Evolutionary conservation across 1,284 basidiomycete genomes (phyloP).

Genomic region (Sporisorium scitamineum): DNA sequence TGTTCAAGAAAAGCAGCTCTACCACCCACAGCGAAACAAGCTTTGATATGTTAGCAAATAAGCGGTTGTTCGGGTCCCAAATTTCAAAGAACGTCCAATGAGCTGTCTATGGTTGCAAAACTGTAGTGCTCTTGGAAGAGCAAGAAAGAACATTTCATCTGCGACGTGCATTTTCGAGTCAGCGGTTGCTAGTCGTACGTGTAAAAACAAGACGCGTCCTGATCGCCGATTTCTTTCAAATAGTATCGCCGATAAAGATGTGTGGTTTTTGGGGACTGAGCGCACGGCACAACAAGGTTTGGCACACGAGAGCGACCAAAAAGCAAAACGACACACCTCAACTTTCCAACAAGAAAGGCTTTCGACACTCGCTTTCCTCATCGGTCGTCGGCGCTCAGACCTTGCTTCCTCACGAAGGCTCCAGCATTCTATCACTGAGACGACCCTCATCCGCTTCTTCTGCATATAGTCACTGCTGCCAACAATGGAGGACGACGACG

Average conservation of each 20-base stretch:
- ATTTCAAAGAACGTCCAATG: too few species aligned
- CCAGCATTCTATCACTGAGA: not conserved
- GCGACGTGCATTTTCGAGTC: too few species aligned
- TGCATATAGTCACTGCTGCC: not conserved
- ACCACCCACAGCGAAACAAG: too few species aligned
- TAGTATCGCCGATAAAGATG: not conserved
- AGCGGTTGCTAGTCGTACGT: not conserved
- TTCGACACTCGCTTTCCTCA: not conserved
- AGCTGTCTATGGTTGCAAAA: too few species aligned
- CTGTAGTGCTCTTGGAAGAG: too few species aligned
- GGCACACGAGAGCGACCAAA: conserved; percentile 1
- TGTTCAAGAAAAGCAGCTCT: not conserved
- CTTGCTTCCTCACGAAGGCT: not conserved
- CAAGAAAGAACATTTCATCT: too few species aligned
- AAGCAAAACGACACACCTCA: not conserved
- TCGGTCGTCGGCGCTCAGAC: conserved; percentile 6
- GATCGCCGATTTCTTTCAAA: not conserved
- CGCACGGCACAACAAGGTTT: not conserved
- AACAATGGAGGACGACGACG: conserved; percentile 58
- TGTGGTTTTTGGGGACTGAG: too few species aligned
- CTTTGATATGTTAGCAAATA: too few species aligned
- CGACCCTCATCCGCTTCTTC: not conserved
- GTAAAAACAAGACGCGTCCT: not conserved
- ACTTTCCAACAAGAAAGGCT: not conserved
- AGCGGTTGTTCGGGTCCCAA: too few species aligned